Percentiles rank a stretch among this genome's conserved stretches.
Conservation (phyloP, 2,329 filamentous ascomycete species). For the Aspergillus pseudoglaucus region DNA sequence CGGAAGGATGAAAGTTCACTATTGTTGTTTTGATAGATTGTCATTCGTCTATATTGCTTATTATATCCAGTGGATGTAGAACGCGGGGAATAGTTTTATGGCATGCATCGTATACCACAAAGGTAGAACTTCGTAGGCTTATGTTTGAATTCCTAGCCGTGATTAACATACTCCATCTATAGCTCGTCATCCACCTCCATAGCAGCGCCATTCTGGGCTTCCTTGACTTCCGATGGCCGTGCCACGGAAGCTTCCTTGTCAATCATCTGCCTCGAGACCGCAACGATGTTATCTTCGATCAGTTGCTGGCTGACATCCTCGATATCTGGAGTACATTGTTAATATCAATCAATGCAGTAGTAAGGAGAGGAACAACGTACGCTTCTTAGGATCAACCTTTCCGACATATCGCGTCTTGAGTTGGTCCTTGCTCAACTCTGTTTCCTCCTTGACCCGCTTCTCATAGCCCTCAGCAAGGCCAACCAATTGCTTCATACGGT, state of each 20-base stretch:
- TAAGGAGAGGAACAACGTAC: constrained; percentile 34
- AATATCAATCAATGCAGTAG: constrained; percentile 9
- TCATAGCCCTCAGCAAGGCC: constrained; percentile 91
- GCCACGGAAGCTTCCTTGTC: constrained; percentile 97
- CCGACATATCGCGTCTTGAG: constrained; percentile 98
- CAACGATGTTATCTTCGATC: constrained; percentile 99
- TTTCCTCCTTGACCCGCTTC: constrained; percentile 98
- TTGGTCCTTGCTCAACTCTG: constrained; percentile 92
- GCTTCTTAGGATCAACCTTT: constrained; percentile 99
- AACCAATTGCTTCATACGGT: constrained; percentile 80
- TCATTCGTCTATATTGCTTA: constrained; percentile 2
- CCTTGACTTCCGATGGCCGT: constrained; percentile 45
- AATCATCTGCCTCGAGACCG: constrained; percentile 98
- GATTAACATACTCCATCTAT: constrained; percentile 21
- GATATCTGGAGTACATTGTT: constrained; percentile 53
- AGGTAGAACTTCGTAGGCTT: not conserved
- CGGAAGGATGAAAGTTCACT: no score
- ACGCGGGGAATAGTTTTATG: not conserved
- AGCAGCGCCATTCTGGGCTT: constrained; percentile 41
- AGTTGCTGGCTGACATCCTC: constrained; percentile 93
- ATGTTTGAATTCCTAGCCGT: not conserved
- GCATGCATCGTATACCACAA: not conserved
- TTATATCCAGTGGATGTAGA: not conserved
- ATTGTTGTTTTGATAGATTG: not conserved
- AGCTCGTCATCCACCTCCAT: constrained; percentile 66